A percentile compares a stretch with the other conserved stretches of the same genome.
These are phyloP conservation scores for Corymbia calophylla DNA, from an alignment of 441 rosid genomes.

Conservation along the genomic window DNA sequence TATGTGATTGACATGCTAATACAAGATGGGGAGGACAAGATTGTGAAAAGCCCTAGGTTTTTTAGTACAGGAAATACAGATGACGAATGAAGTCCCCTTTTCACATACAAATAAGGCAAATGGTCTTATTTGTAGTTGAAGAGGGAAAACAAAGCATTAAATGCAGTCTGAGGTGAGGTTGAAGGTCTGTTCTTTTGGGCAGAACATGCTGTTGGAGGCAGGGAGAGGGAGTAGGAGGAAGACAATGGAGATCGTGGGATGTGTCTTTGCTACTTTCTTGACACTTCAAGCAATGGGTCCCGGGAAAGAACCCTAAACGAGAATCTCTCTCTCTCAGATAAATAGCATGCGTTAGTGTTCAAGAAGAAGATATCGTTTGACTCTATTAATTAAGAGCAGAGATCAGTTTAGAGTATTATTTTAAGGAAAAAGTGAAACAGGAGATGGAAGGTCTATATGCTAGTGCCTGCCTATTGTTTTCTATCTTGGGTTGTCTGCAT, in stretches of 20 bases:
- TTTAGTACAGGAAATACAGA: not conserved
- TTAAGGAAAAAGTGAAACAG: not conserved
- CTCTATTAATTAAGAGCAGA: not conserved
- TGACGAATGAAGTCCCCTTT: not conserved
- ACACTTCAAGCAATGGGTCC: constrained; percentile 22
- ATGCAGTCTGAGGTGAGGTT: constrained; percentile 24
- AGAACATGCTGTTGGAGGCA: constrained; percentile 56
- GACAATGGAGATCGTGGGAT: constrained; percentile 33
- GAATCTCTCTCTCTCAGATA: not conserved
- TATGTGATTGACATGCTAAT: constrained; percentile 26
- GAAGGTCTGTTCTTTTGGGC: not conserved
- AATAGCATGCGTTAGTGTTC: not conserved
- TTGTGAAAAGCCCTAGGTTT: not conserved
- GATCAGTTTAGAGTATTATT: not conserved
- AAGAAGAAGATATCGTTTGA: not conserved
- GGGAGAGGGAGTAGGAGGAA: constrained; percentile 17
- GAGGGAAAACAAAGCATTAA: constrained; percentile 29
- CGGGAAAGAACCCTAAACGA: constrained; percentile 10
- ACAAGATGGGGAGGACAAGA: not conserved
- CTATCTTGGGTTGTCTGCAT: not conserved
- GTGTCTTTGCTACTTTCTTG: constrained; percentile 24
- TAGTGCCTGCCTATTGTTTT: constrained; percentile 14
- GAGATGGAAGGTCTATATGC: not conserved
- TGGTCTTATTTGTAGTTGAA: not conserved
- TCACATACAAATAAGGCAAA: not conserved